Evolutionary conservation across 164 flowering plant species (phyloP).

Genomic region (Vitis rupestris): DNA sequence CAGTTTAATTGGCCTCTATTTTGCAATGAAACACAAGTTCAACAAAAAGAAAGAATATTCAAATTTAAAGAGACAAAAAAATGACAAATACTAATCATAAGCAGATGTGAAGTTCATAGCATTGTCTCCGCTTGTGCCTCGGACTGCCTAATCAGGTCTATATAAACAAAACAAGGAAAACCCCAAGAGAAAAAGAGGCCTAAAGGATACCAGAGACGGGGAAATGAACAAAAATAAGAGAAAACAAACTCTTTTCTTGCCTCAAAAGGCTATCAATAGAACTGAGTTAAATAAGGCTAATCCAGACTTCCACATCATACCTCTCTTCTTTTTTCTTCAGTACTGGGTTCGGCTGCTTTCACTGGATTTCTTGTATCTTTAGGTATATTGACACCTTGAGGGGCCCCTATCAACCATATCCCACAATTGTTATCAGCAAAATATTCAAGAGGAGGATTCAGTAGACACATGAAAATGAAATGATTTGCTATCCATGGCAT

Average conservation of each 20-base stretch:
- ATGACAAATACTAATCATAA: slow-evolving; percentile 1
- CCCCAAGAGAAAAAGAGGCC: background rate
- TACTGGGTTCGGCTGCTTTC: slow-evolving; percentile 35
- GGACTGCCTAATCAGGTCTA: slow-evolving; percentile 1
- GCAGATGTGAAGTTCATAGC: background rate
- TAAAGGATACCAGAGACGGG: too few relatives aligned
- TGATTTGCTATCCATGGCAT: background rate
- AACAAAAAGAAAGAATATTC: too few relatives aligned
- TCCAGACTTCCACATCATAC: slow-evolving; percentile 14
- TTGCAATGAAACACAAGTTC: too few relatives aligned
- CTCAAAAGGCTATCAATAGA: background rate
- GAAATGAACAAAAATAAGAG: background rate
- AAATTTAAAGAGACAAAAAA: too few relatives aligned
- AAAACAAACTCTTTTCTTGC: background rate
- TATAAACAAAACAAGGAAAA: background rate
- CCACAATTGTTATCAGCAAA: background rate
- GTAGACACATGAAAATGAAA: background rate
- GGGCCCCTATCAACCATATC: slow-evolving; percentile 28
- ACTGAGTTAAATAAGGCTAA: background rate
- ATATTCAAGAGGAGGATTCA: background rate
- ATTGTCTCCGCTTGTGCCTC: background rate
- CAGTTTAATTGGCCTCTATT: too few relatives aligned
- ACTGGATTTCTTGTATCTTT: slow-evolving; percentile 30
- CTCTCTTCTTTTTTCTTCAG: slow-evolving; percentile 40
- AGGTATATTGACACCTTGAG: slow-evolving; percentile 22